A percentile compares a stretch with the other conserved stretches of the same genome.
phyloP scores from a whole-genome alignment of 2,329 filamentous ascomycete genomes.

The Chaetomium sp. region DNA sequence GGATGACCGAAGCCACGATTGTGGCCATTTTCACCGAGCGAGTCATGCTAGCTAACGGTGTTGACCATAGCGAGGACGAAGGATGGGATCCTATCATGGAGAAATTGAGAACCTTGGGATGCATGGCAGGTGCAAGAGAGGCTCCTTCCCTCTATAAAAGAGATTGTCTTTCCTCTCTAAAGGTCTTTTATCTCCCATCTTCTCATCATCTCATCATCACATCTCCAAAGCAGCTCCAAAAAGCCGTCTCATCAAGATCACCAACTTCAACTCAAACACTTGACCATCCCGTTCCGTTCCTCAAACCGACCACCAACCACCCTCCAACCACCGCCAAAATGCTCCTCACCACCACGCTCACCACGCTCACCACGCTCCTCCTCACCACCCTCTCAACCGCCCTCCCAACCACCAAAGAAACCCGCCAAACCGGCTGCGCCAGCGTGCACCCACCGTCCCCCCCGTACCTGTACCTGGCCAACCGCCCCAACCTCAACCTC shows the following conservation, averaged over 20 bases:
- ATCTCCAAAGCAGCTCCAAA: not conserved
- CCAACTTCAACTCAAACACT: not conserved
- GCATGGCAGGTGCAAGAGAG: not conserved
- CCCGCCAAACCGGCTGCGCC: not conserved
- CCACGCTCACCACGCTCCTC: slow-evolving; percentile 23
- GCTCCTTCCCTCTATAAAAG: not conserved
- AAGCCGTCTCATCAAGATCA: not conserved
- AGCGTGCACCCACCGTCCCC: slow-evolving; percentile 20
- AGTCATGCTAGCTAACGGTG: not conserved
- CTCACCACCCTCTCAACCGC: slow-evolving; percentile 14
- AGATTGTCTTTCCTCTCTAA: not conserved
- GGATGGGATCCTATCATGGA: not conserved
- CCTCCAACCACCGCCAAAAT: not conserved
- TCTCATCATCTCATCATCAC: not conserved
- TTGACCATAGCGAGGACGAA: too few species aligned
- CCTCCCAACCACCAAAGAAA: slow-evolving; percentile 10
- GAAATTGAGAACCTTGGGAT: not conserved
- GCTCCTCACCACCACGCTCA: not conserved
- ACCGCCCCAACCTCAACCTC: slow-evolving; percentile 7
- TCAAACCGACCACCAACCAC: not conserved
- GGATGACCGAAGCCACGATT: not conserved
- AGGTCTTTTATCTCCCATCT: not conserved
- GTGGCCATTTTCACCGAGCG: not conserved
- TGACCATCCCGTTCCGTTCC: not conserved
- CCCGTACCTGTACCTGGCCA: slow-evolving; percentile 11